Evolutionary conservation across 1,139 yeast genomes (phyloP).

Genomic region (Zygoascus hellenicus): DNA sequence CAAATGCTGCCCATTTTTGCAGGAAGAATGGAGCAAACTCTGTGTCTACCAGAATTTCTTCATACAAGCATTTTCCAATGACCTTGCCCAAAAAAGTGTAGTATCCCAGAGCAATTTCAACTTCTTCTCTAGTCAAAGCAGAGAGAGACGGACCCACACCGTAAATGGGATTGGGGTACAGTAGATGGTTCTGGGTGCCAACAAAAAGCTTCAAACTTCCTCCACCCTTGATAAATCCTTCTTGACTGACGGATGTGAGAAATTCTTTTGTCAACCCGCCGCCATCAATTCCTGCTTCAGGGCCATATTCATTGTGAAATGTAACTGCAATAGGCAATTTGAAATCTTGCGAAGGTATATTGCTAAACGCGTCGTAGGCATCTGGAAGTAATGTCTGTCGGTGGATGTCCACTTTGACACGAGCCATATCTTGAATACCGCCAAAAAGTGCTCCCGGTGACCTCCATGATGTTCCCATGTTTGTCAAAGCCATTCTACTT

Average conservation of each 20-base stretch:
- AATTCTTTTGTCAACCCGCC: constrained; percentile 95
- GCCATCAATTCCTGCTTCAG: constrained; percentile 91
- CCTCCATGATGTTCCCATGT: constrained; percentile 10
- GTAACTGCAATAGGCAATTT: constrained; percentile 57
- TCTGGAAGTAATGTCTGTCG: constrained; percentile 69
- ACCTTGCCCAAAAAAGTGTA: constrained; percentile 69
- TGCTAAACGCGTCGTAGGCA: constrained; percentile 56
- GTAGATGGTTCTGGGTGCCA: constrained; percentile 50
- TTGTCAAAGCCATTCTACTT: constrained; percentile 20
- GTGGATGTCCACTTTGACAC: constrained; percentile 51
- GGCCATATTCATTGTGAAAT: constrained; percentile 68
- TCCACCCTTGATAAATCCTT: constrained; percentile 47
- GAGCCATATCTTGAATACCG: constrained; percentile 16
- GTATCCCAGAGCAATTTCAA: constrained; percentile 38
- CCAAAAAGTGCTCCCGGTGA: constrained; percentile 12
- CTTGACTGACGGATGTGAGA: constrained; percentile 62
- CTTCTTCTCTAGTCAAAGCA: constrained; percentile 24
- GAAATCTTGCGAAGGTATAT: constrained; percentile 43
- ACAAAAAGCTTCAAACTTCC: constrained; percentile 38
- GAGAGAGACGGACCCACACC: constrained; percentile 27
- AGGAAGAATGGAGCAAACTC: constrained; percentile 84
- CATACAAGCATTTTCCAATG: constrained; percentile 88
- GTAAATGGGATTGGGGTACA: constrained; percentile 70
- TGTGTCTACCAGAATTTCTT: constrained; percentile 72
- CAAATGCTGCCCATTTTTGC: constrained; percentile 54